Conservation (phyloP, 257 asterid species). For the Jacaranda copaia region DNA sequence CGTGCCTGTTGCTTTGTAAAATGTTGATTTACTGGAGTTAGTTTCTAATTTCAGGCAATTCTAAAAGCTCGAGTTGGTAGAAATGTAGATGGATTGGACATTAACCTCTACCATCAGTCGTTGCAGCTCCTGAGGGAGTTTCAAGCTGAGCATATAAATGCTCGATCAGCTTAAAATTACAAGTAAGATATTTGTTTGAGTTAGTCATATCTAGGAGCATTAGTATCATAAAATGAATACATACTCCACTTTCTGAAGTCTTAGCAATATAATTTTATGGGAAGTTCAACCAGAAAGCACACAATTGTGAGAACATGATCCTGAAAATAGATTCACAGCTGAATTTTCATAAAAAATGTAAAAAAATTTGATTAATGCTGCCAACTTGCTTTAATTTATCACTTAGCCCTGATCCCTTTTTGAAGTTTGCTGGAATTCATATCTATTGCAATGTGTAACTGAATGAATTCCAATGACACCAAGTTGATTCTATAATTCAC, state of each 20-base stretch:
- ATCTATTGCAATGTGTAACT: too few species aligned
- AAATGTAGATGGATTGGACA: slow-evolving; percentile 93
- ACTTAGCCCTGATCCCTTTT: too few species aligned
- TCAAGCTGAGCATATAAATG: slow-evolving; percentile 61
- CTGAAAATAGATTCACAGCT: neutral
- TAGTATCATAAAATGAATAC: neutral
- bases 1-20: neutral
- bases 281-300: neutral
- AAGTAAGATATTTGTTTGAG: neutral
- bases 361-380: neutral
- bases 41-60: slow-evolving; percentile 61
- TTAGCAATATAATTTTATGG: neutral
- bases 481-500: too few species aligned
- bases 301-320: neutral
- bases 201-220: slow-evolving; percentile 16
- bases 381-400: neutral
- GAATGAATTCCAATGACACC: too few species aligned
- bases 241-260: neutral
- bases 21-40: neutral
- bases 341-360: neutral
- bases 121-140: slow-evolving; percentile 74
- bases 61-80: slow-evolving; percentile 92
- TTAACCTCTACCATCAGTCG: slow-evolving; percentile 80
- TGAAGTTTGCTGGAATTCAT: too few species aligned
- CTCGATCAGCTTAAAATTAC: slow-evolving; percentile 37